A percentile compares a stretch with the other conserved stretches of the same genome.
Conservation (phyloP, 495 filamentous ascomycete genomes). For the Penicillium macrosclerotiorum region DNA sequence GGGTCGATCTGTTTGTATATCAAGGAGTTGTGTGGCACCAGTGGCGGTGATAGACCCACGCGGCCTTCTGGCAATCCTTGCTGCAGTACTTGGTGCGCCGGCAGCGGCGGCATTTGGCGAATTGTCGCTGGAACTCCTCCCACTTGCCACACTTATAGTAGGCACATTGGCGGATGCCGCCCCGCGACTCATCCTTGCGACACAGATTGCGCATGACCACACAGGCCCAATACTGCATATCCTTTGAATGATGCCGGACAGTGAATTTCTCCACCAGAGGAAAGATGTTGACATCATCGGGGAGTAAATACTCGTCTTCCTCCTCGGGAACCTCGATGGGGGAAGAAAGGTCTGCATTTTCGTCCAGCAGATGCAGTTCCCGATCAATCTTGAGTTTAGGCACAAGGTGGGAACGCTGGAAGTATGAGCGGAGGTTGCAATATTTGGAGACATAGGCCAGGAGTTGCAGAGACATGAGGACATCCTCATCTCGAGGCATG, state of each 20-base stretch:
- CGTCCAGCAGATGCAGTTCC: conserved; percentile 77
- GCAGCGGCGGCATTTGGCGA: conserved; percentile 96
- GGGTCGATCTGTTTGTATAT: conserved; percentile 18
- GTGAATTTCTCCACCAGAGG: conserved; percentile 98
- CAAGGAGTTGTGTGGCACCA: conserved; percentile 83
- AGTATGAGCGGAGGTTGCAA: conserved; percentile 91
- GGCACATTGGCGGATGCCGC: conserved; percentile 93
- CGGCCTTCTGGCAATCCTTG: conserved; percentile 98
- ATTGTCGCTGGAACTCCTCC: conserved; percentile 94
- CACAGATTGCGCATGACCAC: conserved; percentile 99
- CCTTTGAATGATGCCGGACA: conserved; percentile 84
- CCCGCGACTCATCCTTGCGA: conserved; percentile 91
- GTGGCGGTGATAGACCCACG: conserved; percentile 95
- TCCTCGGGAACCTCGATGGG: conserved; percentile 55
- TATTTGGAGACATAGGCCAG: conserved; percentile 98
- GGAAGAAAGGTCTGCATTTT: conserved; percentile 46
- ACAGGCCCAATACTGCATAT: conserved; percentile 99
- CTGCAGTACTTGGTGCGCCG: conserved; percentile 98
- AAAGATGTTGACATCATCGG: conserved; percentile 97
- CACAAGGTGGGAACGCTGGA: conserved; percentile 91
- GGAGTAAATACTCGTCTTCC: conserved; percentile 87
- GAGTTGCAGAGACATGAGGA: conserved; percentile 96
- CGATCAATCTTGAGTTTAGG: conserved; percentile 86
- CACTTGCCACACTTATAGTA: conserved; percentile 98
- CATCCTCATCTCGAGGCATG: conserved; percentile 95